Conservation (phyloP, 306 rosid genomes). For the Prinsepia uniflora region DNA sequence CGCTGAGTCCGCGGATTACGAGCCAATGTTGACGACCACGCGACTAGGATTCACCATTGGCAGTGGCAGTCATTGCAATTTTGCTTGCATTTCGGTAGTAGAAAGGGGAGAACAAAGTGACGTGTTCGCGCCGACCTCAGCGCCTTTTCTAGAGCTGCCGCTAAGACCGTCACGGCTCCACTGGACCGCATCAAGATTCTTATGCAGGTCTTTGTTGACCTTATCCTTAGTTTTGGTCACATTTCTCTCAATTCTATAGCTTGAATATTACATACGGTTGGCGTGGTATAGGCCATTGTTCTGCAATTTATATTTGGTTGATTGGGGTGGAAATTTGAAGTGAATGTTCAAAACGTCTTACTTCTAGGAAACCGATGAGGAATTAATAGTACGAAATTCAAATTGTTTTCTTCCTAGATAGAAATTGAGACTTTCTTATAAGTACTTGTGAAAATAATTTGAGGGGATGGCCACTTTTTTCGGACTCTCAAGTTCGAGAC, state of each 20-base stretch:
- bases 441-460: neutral
- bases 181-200: slow-evolving; percentile 96
- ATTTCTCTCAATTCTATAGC: neutral
- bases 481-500: too few relatives aligned
- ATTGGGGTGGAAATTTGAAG: slow-evolving; percentile 6
- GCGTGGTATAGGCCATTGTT: neutral
- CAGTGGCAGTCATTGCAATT: slow-evolving; percentile 30
- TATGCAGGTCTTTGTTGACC: slow-evolving; percentile 57
- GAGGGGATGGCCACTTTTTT: too few relatives aligned
- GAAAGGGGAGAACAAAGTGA: slow-evolving; percentile 32
- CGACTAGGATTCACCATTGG: slow-evolving; percentile 16
- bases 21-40: slow-evolving; percentile 35
- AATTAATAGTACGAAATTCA: neutral
- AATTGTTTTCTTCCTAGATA: neutral
- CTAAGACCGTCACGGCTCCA: slow-evolving; percentile 83
- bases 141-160: slow-evolving; percentile 94
- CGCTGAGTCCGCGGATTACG: slow-evolving; percentile 11
- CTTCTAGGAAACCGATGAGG: neutral
- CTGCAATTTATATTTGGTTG: neutral
- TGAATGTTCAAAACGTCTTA: neutral
- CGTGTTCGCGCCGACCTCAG: slow-evolving; percentile 54
- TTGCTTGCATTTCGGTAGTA: slow-evolving; percentile 61
- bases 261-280: neutral
- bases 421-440: neutral
- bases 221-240: neutral